A percentile compares a stretch with the other conserved stretches of the same genome.
Evolutionary conservation across 257 asterid species (phyloP).

Genomic region (Solanum sparsipilum): DNA sequence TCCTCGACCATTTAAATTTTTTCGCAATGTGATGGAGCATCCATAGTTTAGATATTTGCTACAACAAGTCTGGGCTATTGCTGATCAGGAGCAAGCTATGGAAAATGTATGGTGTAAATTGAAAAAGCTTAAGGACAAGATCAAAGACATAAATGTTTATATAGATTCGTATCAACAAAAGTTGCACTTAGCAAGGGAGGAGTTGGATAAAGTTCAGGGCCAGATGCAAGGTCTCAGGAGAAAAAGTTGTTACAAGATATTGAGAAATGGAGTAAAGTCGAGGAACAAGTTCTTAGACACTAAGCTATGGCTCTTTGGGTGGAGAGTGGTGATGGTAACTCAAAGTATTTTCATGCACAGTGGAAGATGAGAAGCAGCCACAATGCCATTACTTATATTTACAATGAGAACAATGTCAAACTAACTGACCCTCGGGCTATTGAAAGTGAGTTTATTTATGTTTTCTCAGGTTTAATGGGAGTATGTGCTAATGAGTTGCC

Average conservation of each 20-base stretch:
- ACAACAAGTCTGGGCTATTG: background rate
- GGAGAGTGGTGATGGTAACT: background rate
- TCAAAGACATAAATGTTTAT: too few species aligned
- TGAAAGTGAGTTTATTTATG: background rate
- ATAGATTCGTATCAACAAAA: too few species aligned
- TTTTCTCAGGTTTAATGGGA: too few species aligned
- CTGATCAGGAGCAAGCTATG: background rate
- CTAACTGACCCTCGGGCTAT: background rate
- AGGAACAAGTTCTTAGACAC: background rate
- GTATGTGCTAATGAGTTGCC: too few species aligned
- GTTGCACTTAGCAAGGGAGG: background rate
- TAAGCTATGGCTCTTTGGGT: background rate
- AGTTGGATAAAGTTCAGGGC: background rate
- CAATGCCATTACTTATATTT: background rate
- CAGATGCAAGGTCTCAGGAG: background rate
- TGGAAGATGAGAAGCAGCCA: background rate
- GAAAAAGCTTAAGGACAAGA: background rate
- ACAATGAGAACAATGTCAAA: background rate
- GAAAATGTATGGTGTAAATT: background rate
- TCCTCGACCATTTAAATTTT: background rate
- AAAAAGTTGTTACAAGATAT: background rate
- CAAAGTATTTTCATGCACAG: background rate
- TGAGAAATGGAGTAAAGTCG: background rate
- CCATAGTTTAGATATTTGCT: background rate
- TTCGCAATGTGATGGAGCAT: background rate